A percentile compares a stretch with the other conserved stretches of the same genome.
phyloP scores from a whole-genome alignment of 352 stramenopile species.

The Phytophthora europaea region DNA sequence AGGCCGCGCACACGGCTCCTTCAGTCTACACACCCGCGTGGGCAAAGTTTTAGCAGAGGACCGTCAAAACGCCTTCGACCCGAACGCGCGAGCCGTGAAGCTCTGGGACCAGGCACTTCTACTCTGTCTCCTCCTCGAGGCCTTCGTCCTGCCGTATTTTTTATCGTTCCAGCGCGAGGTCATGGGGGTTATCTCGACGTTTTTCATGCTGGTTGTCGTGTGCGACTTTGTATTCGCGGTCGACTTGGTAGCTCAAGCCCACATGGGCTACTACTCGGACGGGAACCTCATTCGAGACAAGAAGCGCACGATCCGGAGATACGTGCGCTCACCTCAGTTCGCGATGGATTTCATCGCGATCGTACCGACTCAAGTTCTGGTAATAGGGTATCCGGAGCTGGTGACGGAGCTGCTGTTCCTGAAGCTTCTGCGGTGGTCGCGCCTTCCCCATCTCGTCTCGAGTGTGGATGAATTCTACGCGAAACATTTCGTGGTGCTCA shows the following conservation, averaged over 20 bases:
- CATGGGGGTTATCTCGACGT: slow-evolving; percentile 19
- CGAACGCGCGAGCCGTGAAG: slow-evolving; percentile 49
- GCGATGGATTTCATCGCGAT: slow-evolving; percentile 56
- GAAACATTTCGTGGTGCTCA: neutral
- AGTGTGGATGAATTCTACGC: neutral
- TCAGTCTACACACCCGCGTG: slow-evolving; percentile 4
- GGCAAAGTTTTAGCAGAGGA: slow-evolving; percentile 7
- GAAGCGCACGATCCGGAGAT: slow-evolving; percentile 46
- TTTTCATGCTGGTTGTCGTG: slow-evolving; percentile 37
- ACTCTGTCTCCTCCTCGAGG: slow-evolving; percentile 50
- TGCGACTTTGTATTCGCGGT: slow-evolving; percentile 60
- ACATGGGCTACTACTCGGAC: slow-evolving; percentile 65
- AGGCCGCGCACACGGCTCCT: neutral
- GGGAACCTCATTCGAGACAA: slow-evolving; percentile 58
- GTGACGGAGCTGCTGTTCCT: slow-evolving; percentile 32
- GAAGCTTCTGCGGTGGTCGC: slow-evolving; percentile 1
- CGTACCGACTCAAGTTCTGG: slow-evolving; percentile 25
- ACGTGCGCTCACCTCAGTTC: slow-evolving; percentile 55
- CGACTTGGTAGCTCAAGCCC: slow-evolving; percentile 60
- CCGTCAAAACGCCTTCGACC: slow-evolving; percentile 53
- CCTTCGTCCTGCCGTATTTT: slow-evolving; percentile 61
- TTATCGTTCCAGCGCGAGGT: slow-evolving; percentile 43
- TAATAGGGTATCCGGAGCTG: slow-evolving; percentile 9
- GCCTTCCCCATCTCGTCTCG: neutral
- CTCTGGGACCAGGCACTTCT: slow-evolving; percentile 65